Evolutionary conservation across 352 stramenopile species (phyloP), one percentile per base, ranked within the genome.

Genomic region (Hyaloperonospora arabidopsidis): DNA sequence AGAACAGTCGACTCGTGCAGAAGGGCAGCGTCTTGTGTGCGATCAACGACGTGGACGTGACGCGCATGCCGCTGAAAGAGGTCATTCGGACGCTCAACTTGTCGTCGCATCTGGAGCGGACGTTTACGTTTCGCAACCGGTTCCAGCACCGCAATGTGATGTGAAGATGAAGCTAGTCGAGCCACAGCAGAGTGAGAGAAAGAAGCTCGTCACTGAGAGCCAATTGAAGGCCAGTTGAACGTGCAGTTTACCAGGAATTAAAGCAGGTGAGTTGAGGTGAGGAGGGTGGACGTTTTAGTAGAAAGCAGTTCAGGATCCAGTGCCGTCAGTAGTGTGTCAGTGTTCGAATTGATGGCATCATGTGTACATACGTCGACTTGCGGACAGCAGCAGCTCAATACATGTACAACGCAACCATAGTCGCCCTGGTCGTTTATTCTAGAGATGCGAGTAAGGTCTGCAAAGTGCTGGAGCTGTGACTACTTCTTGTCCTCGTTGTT

Each of bases 1-100:
- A 93, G 64, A 86, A 86, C 64, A 83, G 73, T 51, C 67, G 59
- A 7, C 68, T 90, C 34, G 71, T 93, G 17, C 56, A 63, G 23
- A 75, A 71, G 51, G 82, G 82, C 46, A 88, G 76, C 46, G 68
- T 82, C 39, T 59, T 93, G 35, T 86, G 74, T 36, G 74, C 77
- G 29, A 88, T 93, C 67, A 87, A 93, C 67, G 76, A 86, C 59
- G 76, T 85, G 10, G 81, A 88, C 55, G 77, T 93, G 45, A 70
- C 72, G 48, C 63, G 57, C 41, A 78, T 87, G 65, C 65, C 76
- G 52, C 65, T 87, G 28, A 72, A 72, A 40, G 78, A 93, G 39
- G 80, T 90, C 13, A 69, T 87, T 49, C 76, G 70, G 19, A 80
- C 77, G 36, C 68, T 93, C 49, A 86, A 86, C 54, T 47, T 85